Evolutionary conservation across 495 filamentous ascomycete species (phyloP), one percentile per base, ranked within the genome.

Genomic region (Tuber umbilicatum): DNA sequence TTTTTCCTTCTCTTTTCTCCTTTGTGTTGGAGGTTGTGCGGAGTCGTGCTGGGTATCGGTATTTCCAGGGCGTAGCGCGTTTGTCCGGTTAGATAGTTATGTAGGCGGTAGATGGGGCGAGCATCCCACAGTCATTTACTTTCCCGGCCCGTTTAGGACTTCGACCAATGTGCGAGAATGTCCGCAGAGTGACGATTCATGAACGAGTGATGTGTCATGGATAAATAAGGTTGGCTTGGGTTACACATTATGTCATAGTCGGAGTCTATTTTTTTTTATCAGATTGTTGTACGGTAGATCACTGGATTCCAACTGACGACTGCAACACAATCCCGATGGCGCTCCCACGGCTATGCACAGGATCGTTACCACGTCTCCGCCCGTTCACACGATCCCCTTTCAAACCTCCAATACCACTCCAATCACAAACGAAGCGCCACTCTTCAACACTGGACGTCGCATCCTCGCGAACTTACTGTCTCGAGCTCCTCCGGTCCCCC

Each of bases 401-500:
- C 27, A 64, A 64, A 5, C 55, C 55, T 16, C 55, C 27, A 35
- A 35, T 35, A 35, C 5, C 55, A 19, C 12, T 3, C 17, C 12
- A 64, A 2, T 31, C 50, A 14, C 50, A 12, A n/a, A 27, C 50
- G 14, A 64, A 64, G 27, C 55, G 55, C 14, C 27, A 64, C 10
- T 64, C 55, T 17, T 4, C 73, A 10, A 38, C 75, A 3, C 77
- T 70, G 35, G 71, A 73, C 23, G 75, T 74, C 39, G 70, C 85
- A 79, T 84, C 86, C 75, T 88, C 89, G 14, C 85, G 85, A 67
- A 80, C 80, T 79, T 90, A 90, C 78, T 91, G 89, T 75, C 80
- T 86, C 1, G 82, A 84, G 75, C 86, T 91, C 69, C 84, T 91
- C 71, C 84, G 84, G 89, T 91, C 86, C 70, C 81, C 68, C 35